These are phyloP conservation scores for Dictyostelium intermedium DNA, from an alignment of 78 protist species.

Conservation along the genomic window DNA sequence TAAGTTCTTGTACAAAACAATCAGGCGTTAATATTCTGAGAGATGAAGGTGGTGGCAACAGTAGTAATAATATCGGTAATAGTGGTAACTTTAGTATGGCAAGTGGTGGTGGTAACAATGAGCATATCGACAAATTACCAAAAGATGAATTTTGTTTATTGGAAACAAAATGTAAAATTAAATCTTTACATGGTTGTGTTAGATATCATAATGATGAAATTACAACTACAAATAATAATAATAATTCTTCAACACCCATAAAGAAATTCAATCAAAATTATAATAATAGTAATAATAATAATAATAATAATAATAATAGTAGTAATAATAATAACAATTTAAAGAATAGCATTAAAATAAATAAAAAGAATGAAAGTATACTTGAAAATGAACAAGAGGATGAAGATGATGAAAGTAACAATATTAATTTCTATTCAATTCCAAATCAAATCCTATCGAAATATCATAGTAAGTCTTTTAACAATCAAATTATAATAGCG, in stretches of 20 bases:
- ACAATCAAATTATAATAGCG: constrained; percentile 1
- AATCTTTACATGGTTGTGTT: constrained; percentile 72
- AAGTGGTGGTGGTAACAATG: background rate
- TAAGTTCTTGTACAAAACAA: constrained; percentile 21
- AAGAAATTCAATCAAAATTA: background rate
- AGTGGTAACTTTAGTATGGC: background rate
- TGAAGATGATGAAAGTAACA: background rate
- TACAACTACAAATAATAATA: background rate
- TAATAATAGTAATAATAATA: background rate
- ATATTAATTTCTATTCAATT: constrained; percentile 28
- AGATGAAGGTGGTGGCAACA: background rate
- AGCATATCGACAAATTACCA: background rate
- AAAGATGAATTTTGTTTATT: constrained; percentile 61
- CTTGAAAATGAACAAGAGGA: background rate
- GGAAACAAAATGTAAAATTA: constrained; percentile 30
- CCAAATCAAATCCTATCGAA: constrained; percentile 44
- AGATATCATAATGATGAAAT: constrained; percentile 3
- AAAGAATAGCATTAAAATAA: background rate
- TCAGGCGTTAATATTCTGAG: background rate
- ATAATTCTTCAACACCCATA: background rate
- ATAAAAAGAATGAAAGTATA: background rate
- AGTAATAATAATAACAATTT: background rate
- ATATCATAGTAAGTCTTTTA: constrained; percentile 33
- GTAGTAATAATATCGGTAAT: background rate
- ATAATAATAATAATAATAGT: background rate